Conservation (phyloP, 1,284 basidiomycete species). For the Meira miltonrushii region DNA sequence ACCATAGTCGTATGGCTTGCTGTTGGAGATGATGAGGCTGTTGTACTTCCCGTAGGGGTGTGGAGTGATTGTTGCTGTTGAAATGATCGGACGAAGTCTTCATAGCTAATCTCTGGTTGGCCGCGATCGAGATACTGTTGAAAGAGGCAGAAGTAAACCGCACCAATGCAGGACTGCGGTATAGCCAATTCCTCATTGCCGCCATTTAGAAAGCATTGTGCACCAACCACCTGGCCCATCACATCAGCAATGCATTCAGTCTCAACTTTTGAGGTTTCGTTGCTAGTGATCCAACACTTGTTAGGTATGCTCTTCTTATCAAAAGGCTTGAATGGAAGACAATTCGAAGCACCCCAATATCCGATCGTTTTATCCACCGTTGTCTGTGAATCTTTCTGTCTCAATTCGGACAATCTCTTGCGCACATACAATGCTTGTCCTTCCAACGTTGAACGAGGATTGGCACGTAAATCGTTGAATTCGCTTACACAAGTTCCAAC, state of each 20-base stretch:
- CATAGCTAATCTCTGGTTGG: no score
- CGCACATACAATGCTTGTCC: slow-evolving; percentile 15
- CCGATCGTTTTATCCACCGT: background rate
- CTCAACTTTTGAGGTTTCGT: background rate
- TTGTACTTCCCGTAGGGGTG: no score
- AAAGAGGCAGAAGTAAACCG: no score
- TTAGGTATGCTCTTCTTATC: background rate
- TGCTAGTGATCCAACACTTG: background rate
- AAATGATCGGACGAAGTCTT: no score
- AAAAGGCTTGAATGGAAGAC: slow-evolving; percentile 11
- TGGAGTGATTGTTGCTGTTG: no score
- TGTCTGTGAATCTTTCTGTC: background rate
- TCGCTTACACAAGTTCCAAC: slow-evolving; percentile 14
- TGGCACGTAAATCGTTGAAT: slow-evolving; percentile 13
- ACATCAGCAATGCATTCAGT: slow-evolving; percentile 8
- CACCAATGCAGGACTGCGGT: no score
- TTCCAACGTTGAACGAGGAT: slow-evolving; percentile 15
- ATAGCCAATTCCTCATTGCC: background rate
- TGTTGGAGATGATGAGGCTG: no score
- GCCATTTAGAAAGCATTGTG: background rate
- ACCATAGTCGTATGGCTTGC: no score
- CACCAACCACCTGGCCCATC: slow-evolving; percentile 8
- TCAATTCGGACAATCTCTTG: background rate
- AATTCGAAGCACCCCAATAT: background rate
- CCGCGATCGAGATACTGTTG: no score